Conservation (phyloP, 106 monocot genomes). For the Xerophyta viscosa region DNA sequence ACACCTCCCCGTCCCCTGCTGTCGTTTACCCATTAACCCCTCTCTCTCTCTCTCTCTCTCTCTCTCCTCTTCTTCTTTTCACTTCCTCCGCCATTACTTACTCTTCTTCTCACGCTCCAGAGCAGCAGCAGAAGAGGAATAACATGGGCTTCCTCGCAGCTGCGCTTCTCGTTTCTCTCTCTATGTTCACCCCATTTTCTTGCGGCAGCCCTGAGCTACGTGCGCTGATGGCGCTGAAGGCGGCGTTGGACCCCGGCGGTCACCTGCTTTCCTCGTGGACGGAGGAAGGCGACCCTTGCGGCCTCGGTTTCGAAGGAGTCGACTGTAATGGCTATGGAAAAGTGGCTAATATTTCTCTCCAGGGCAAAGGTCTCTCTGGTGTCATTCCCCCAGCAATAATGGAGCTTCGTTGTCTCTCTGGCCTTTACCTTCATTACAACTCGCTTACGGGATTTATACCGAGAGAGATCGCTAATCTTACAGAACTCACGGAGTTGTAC, state of each 20-base stretch:
- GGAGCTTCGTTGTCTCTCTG: slow-evolving; percentile 41
- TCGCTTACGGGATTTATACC: slow-evolving; percentile 42
- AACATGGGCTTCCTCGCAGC: no score
- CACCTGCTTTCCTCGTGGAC: slow-evolving; percentile 51
- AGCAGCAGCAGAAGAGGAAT: no score
- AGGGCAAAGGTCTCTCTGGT: slow-evolving; percentile 71
- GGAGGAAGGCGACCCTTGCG: slow-evolving; percentile 41
- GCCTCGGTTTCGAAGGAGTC: slow-evolving; percentile 54
- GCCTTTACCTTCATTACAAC: slow-evolving; percentile 67
- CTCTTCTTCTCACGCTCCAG: slow-evolving; percentile 6
- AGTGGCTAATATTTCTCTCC: slow-evolving; percentile 71
- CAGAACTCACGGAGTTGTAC: slow-evolving; percentile 66
- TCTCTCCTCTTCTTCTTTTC: not conserved
- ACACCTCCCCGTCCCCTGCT: no score
- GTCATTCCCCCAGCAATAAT: no score
- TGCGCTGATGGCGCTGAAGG: slow-evolving; percentile 59
- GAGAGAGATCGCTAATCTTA: slow-evolving; percentile 51
- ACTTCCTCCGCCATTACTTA: not conserved
- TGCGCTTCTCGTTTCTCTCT: slow-evolving; percentile 1
- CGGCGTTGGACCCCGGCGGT: slow-evolving; percentile 54
- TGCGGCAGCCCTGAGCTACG: slow-evolving; percentile 24
- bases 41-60: slow-evolving; percentile 2
- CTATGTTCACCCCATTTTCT: not conserved
- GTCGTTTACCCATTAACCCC: not conserved
- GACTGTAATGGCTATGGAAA: slow-evolving; percentile 61